These are phyloP conservation scores for Bruguiera parviflora DNA, from an alignment of 345 rosid species.

Conservation along the genomic window DNA sequence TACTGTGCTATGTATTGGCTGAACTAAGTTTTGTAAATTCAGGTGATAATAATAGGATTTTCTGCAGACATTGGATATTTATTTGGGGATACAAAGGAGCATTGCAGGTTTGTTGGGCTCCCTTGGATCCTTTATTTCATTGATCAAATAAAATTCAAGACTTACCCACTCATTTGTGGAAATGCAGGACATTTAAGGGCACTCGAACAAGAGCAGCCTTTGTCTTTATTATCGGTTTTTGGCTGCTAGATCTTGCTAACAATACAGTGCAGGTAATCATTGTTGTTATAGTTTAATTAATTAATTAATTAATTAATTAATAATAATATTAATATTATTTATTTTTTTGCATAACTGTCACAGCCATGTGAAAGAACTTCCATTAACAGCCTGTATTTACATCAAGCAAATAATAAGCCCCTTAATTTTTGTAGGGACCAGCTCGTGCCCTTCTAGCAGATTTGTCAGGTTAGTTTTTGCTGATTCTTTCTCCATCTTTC, in stretches of 20 bases:
- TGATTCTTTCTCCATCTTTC: slow-evolving; percentile 2
- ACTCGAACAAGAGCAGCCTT: slow-evolving; percentile 80
- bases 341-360: slow-evolving; percentile 1
- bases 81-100: slow-evolving; percentile 83
- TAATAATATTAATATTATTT: too few relatives aligned
- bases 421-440: slow-evolving; percentile 63
- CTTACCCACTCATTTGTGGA: slow-evolving; percentile 11
- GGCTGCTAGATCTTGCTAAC: slow-evolving; percentile 98
- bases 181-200: slow-evolving; percentile 81
- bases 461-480: slow-evolving; percentile 54
- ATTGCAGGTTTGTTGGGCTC: slow-evolving; percentile 65
- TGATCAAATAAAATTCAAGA: neutral
- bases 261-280: slow-evolving; percentile 82
- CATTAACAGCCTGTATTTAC: neutral
- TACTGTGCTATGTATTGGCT: slow-evolving; percentile 32
- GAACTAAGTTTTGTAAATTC: slow-evolving; percentile 57
- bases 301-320: too few relatives aligned
- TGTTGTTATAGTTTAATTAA: neutral
- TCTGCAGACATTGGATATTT: slow-evolving; percentile 97
- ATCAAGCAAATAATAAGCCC: slow-evolving; percentile 17
- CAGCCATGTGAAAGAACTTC: neutral
- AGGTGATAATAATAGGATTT: slow-evolving; percentile 94
- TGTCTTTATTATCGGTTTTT: slow-evolving; percentile 85
- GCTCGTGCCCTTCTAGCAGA: slow-evolving; percentile 98
- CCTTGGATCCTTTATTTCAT: slow-evolving; percentile 18